Evolutionary conservation across 1,284 basidiomycete genomes (phyloP).

Genomic region (Coriolopsis trogii): DNA sequence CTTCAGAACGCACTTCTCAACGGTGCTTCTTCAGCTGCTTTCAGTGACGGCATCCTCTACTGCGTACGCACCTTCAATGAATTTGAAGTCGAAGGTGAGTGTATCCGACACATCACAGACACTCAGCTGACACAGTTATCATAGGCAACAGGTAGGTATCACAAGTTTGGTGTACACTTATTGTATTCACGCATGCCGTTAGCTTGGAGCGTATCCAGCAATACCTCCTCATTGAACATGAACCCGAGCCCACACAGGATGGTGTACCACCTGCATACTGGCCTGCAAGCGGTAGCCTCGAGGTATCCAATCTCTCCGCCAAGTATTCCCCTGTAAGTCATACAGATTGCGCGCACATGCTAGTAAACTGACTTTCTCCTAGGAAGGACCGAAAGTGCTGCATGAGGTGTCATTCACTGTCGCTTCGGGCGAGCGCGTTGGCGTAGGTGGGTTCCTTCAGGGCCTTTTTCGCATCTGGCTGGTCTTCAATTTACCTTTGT

Average conservation of each 20-base stretch:
- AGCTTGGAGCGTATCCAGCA: constrained; percentile 48
- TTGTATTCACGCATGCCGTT: too few species aligned
- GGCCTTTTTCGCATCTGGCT: too few species aligned
- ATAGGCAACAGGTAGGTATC: constrained; percentile 5
- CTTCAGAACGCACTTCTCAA: not conserved
- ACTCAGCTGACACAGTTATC: too few species aligned
- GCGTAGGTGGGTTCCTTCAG: constrained; percentile 41
- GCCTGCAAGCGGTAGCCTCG: constrained; percentile 73
- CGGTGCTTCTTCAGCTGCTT: not conserved
- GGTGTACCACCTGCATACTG: constrained; percentile 76
- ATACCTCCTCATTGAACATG: constrained; percentile 73
- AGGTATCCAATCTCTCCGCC: constrained; percentile 62
- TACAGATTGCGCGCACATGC: constrained; percentile 30
- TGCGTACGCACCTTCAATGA: constrained; percentile 53
- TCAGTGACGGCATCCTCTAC: not conserved
- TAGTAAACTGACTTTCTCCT: not conserved
- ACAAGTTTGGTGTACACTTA: not conserved
- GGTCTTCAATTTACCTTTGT: too few species aligned
- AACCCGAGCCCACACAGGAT: constrained; percentile 49
- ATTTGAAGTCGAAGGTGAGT: constrained; percentile 55
- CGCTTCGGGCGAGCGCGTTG: constrained; percentile 57
- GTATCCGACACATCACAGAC: too few species aligned
- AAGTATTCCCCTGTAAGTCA: constrained; percentile 46
- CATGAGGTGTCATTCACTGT: constrained; percentile 52
- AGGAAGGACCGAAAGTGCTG: constrained; percentile 47